These are phyloP conservation scores for Candida endomychidarum DNA, from an alignment of 805 yeast species.

Conservation along the genomic window DNA sequence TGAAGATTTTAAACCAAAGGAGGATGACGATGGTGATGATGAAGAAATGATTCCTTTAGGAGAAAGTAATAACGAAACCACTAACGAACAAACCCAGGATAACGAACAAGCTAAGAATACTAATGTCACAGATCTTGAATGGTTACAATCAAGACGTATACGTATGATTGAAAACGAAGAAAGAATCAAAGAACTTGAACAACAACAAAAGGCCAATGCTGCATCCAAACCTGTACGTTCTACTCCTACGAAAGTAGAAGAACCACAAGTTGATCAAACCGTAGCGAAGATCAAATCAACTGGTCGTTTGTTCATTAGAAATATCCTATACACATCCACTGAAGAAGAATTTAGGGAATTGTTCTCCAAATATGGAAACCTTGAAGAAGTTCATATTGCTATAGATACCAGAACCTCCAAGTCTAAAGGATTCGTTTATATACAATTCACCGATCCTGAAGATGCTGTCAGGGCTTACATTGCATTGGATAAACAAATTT, in stretches of 20 bases:
- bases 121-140: slow-evolving; percentile 80
- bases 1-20: slow-evolving; percentile 48
- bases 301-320: slow-evolving; percentile 85
- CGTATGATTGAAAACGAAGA: slow-evolving; percentile 52
- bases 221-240: too few species aligned
- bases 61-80: too few species aligned
- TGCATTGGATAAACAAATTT: slow-evolving; percentile 79
- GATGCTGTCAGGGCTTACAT: slow-evolving; percentile 77
- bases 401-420: slow-evolving; percentile 85
- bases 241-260: slow-evolving; percentile 10
- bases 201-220: slow-evolving; percentile 1
- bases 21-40: slow-evolving; percentile 27
- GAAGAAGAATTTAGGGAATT: slow-evolving; percentile 74
- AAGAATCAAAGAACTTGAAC: slow-evolving; percentile 13
- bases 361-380: slow-evolving; percentile 65
- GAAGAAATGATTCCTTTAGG: slow-evolving; percentile 20
- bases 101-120: slow-evolving; percentile 51
- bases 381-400: slow-evolving; percentile 91
- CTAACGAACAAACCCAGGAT: slow-evolving; percentile 7
- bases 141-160: slow-evolving; percentile 76
- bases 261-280: slow-evolving; percentile 25
- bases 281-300: slow-evolving; percentile 58
- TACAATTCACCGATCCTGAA: slow-evolving; percentile 63
- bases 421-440: slow-evolving; percentile 90
- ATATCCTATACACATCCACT: slow-evolving; percentile 73